Base-by-base conservation (phyloP, 768 basidiomycete species). In the Termitomyces sp. region DNA sequence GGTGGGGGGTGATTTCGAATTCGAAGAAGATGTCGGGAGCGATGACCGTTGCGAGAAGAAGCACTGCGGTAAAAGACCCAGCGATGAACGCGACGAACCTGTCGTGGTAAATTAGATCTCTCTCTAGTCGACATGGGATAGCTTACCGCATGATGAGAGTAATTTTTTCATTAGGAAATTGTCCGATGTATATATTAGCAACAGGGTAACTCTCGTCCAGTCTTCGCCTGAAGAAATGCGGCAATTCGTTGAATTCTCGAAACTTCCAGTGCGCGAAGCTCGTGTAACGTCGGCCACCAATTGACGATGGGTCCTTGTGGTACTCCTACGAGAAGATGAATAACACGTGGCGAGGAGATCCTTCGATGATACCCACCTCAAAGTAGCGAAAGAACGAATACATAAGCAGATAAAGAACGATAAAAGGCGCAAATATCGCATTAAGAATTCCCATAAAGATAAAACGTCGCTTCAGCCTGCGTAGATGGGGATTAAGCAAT, bases 301-400 rank as follows among this genome's bases (percentile, higher is more conserved):
- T 93, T 1, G 93, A 87, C 0, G 97, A 98, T 2, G 96, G 97
- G 66, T 98, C 94, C 72, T 96, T 96, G 81, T 93, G 96, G 66
- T 98, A 98, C 79, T 99, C 95, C 97, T 99, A 44, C n/a, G 37
- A 25, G 17, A 30, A 7, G 30, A 19, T 53, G 41, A 54, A 41
- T 21, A 52, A 11, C 46, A 34, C 35, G 40, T 68, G 19, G 28
- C 14, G 17, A 32, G 34, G 25, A 58, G 28, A 16, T n/a, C 17
- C 39, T 32, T 23, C 23, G 34, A 34, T 11, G 40, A 40, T 12
- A 70, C 84, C 51, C 47, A 94, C 97, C 79, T 99, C 97, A 59
- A 99, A 99, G 70, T 99, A 99, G 3, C 96, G 90, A 79, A 99
- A 99, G 80, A 99, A 99, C 0, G 94, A 98, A 69, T 97, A 99